These are phyloP conservation scores for Microcos paniculata DNA, from an alignment of 345 rosid species.

Conservation along the genomic window DNA sequence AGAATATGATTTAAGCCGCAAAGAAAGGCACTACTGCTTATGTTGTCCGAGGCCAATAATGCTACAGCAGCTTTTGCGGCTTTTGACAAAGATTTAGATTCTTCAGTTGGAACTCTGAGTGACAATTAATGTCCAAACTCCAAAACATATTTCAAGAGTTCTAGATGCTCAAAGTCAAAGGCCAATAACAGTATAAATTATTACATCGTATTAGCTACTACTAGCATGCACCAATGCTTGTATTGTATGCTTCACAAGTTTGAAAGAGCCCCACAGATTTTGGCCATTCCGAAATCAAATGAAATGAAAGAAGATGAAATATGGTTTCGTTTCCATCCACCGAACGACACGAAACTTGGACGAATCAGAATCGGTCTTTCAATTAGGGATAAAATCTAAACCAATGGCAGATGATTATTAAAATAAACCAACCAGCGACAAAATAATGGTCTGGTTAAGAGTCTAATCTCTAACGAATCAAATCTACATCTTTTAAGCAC, in stretches of 20 bases:
- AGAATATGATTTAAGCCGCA: background rate
- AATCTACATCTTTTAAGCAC: background rate
- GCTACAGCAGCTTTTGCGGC: background rate
- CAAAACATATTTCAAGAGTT: background rate
- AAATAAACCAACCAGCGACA: background rate
- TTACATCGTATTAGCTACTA: background rate
- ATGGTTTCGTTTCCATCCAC: background rate
- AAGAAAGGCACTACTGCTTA: background rate
- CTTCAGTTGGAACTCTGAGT: background rate
- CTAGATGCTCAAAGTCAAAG: background rate
- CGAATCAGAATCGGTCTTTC: background rate
- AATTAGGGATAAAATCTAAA: background rate
- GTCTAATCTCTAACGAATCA: conserved; percentile 14
- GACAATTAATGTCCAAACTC: background rate
- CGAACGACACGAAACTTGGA: background rate
- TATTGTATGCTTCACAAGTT: background rate
- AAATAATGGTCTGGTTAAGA: background rate
- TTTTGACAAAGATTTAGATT: background rate
- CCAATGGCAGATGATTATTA: background rate
- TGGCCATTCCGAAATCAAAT: background rate
- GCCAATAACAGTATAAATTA: background rate
- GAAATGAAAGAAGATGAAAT: background rate
- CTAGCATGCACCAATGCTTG: background rate
- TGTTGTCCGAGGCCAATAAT: background rate
- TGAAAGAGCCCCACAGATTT: background rate